Base-by-base conservation (phyloP, 2,329 filamentous ascomycete species). In the Zymoseptoria pseudotritici region DNA sequence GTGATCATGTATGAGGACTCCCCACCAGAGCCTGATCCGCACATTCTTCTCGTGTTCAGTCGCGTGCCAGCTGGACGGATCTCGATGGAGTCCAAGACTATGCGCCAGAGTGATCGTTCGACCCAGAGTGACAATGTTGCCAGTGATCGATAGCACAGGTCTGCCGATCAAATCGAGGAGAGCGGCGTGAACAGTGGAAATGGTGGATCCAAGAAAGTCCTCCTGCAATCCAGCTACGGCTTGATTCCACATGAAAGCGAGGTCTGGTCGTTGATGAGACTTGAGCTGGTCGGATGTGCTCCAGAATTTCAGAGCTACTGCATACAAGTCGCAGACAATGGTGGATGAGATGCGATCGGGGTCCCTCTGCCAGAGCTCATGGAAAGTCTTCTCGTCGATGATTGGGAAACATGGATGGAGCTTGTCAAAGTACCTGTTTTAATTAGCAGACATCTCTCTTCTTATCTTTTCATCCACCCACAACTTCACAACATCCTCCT, bases 11-110 rank as follows among this genome's bases (percentile, higher is more conserved):
- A 84, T 80, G 2, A 83, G 73, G 2, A 83, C 79, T 4, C 78
- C 81, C 82, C 82, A 84, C 80, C 82, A 84, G 2, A 82, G 69
- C 2, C 80, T 78, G 29, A 80, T 79, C 6, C 82, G 75, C 17
- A 80, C 71, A 8, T 77, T 74, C 63, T 82, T 83, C 62, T 84
- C 24, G 24, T 26, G 24, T 26, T 26, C 24, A 26, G 24, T 26
- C 5, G 24, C 24, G 5, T 26, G 24, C 24, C 24, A 26, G 24
- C 24, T 26, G 1, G 24, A 26, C 24, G 24, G 24, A 64, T 84
- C 79, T 26, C 82, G 76, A 62, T 84, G 82, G 46, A 84, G 71
- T 0, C 82, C 82, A 58, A 83, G 78, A 19, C 80, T 82, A 61
- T 83, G 80, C 8, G 82, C 79, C 21, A 84, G 73, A 13, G 80